Evolutionary conservation across 1,284 basidiomycete genomes (phyloP), one percentile per base, ranked within the genome.

Genomic region (Wallemia ichthyophaga): DNA sequence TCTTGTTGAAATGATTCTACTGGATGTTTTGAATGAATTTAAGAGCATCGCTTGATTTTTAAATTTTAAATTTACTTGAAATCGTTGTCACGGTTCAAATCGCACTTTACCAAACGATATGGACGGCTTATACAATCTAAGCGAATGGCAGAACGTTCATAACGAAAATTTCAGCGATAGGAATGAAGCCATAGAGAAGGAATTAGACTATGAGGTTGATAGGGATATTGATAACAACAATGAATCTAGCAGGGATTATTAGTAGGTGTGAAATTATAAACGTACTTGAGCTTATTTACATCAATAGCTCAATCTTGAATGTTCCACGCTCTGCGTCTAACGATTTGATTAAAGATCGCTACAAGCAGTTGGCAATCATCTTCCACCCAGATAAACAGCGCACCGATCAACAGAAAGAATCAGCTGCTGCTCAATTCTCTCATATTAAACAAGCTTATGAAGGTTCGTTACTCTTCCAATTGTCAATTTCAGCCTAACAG

Each of bases 291-390:
- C 5, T 19, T 48, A 21, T 11, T 19, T 5, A 48, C 3, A 17
- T 11, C 37, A 19, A 3, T 48, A 56, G 55, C 57, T 27, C 58
- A 33, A 58, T 69, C 25, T 63, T 69, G n/a, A 69, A 69, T 58
- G 63, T 69, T 1, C 64, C 66, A 56, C 56, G 62, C 7, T 64
- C 66, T 28, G 68, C 68, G 1, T 61, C 62, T 2, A 61, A 62
- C 1, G 66, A 66, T 0, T 60, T 63, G 25, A 67, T 69, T 59
- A 65, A 66, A 23, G 68, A 69, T 27, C 64, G 67, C 11, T 69
- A 68, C 60, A 62, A 65, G n/a, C 62, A 65, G 0, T 60, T 69
- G 1, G 68, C 67, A 3, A 26, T 56, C 27, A 56, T 56, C 55
- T 56, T 56, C 24, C 55, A 56, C 27, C 55, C 55, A 26, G 55